These are phyloP conservation scores for Phlyctochytrium arcticum DNA, from an alignment of 192 early-diverging fungal species.

Conservation along the genomic window DNA sequence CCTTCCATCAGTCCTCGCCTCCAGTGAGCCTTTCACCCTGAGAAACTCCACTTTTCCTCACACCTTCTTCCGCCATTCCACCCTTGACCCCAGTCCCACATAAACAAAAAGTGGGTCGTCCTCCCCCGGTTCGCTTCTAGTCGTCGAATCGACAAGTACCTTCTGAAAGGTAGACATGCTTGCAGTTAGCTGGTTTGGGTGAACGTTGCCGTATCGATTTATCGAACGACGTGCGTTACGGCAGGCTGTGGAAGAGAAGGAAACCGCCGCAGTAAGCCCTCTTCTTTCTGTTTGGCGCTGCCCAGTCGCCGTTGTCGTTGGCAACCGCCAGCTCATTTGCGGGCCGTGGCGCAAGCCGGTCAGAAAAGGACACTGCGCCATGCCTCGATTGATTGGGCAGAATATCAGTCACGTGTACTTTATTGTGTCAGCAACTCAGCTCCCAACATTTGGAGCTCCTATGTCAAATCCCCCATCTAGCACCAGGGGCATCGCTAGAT, in stretches of 20 bases:
- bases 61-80: background rate
- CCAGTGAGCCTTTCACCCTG: background rate
- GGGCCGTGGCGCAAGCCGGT: too few species aligned
- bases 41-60: background rate
- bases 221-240: slow-evolving; percentile 19
- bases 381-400: too few species aligned
- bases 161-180: slow-evolving; percentile 21
- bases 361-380: too few species aligned
- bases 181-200: background rate
- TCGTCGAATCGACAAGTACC: background rate
- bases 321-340: too few species aligned
- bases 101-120: background rate
- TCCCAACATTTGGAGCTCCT: too few species aligned
- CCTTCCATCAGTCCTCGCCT: background rate
- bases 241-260: background rate
- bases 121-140: background rate
- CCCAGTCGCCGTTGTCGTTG: too few species aligned
- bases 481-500: too few species aligned
- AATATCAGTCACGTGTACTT: too few species aligned
- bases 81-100: background rate
- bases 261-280: too few species aligned
- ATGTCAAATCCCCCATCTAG: too few species aligned
- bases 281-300: too few species aligned
- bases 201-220: slow-evolving; percentile 19
- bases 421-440: too few species aligned